Conservation (phyloP, 2,329 filamentous ascomycete species). For the Pseudogymnoascus sp. region DNA sequence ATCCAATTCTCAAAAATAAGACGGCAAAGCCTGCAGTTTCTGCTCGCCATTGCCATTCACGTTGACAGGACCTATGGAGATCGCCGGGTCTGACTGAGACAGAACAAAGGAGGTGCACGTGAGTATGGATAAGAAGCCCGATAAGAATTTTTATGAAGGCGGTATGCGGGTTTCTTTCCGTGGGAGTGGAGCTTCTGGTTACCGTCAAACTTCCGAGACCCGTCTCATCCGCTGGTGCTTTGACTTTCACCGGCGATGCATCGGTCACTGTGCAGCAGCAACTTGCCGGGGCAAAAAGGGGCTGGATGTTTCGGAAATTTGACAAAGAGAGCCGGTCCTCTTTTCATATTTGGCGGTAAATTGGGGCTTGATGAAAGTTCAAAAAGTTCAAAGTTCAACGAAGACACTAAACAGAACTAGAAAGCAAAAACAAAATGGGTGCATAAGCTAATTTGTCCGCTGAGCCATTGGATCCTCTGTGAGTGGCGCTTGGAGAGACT, state of each 20-base stretch:
- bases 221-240: slow-evolving; percentile 1
- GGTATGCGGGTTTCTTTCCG: slow-evolving; percentile 7
- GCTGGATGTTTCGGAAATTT: slow-evolving; percentile 6
- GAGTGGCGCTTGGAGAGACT: background rate
- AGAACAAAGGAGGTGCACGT: background rate
- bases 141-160: background rate
- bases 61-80: background rate
- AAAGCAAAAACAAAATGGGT: background rate
- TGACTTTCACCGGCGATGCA: background rate
- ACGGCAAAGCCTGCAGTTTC: background rate
- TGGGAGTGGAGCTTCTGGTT: slow-evolving; percentile 2
- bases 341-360: background rate
- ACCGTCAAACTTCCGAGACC: slow-evolving; percentile 6
- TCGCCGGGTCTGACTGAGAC: background rate
- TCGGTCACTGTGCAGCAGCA: background rate
- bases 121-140: background rate
- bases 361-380: background rate
- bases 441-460: background rate
- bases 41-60: background rate
- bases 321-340: background rate
- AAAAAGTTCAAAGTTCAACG: background rate
- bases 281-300: background rate
- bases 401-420: background rate
- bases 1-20: background rate
- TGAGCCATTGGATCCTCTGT: background rate